Evolutionary conservation across 345 rosid genomes (phyloP), one percentile per base, ranked within the genome.

Genomic region (Jatropha curcas): DNA sequence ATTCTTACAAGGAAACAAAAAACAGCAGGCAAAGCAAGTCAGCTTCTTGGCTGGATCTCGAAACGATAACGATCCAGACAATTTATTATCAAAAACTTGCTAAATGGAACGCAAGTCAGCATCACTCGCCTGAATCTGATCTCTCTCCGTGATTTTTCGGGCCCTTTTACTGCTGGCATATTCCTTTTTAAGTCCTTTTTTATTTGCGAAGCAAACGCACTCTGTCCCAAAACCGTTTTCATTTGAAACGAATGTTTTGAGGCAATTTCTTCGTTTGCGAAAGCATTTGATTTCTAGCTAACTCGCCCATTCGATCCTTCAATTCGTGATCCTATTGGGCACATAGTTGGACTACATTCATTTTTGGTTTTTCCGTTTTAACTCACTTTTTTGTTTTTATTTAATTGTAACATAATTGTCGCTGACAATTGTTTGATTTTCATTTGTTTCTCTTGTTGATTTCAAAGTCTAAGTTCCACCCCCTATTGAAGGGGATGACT

Each of bases 231-330:
- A 80, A 71, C 81, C 59, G 48, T 60, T 28, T 27, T 46, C 24
- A 17, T n/a, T 16, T 46, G 12, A 65, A 59, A 17, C 73, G 25
- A 41, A 75, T 82, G 84, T 79, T 81, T 77, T 77, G 88, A 68
- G 86, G 88, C 88, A 85, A 85, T 85, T 81, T 85, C 88, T 85
- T 60, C 86, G 88, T 85, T 85, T 85, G 88, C 86, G 55, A 81
- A 4, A 85, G 39, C 2, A 48, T 1, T 45, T 37, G 1, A 67
- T 0, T 11, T 81, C 84, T 72, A 39, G 73, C 83, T 37, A 12
- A 81, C 83, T 85, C 82, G 84, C 78, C 79, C 71, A 0, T 72
- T 25, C 3, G 60, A 75, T 83, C 70, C 27, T 24, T 43, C 1
- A 28, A 22, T 28, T 4, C 1, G n/a, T 66, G 82, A 74, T 79